Conservation (phyloP, 257 asterid genomes). For the Verbena officinalis region DNA sequence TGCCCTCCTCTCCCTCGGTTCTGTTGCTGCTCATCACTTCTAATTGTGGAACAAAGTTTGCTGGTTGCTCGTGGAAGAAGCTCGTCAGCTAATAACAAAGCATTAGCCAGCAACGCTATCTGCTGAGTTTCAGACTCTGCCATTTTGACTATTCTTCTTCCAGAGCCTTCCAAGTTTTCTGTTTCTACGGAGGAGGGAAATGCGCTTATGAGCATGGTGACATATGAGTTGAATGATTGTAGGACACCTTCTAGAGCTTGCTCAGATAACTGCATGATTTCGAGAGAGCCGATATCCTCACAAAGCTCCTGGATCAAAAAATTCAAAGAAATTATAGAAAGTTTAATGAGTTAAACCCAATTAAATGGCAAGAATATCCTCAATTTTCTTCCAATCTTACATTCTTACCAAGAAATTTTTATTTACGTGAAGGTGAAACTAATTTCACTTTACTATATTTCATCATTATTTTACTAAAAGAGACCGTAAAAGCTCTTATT, state of each 20-base stretch:
- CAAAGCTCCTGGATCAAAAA: slow-evolving; percentile 65
- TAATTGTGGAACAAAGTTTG: slow-evolving; percentile 48
- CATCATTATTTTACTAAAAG: too few relatives aligned
- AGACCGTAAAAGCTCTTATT: too few relatives aligned
- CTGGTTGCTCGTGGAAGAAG: slow-evolving; percentile 77
- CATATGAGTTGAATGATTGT: slow-evolving; percentile 63
- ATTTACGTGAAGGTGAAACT: too few relatives aligned
- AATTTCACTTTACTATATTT: too few relatives aligned
- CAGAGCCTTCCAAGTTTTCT: slow-evolving; percentile 72
- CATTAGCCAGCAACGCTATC: slow-evolving; percentile 73
- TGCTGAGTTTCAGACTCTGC: slow-evolving; percentile 78
- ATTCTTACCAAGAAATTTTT: too few relatives aligned
- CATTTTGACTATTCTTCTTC: slow-evolving; percentile 63
- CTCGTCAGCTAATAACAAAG: slow-evolving; percentile 75
- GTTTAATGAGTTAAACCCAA: too few relatives aligned
- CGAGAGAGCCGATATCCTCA: slow-evolving; percentile 86
- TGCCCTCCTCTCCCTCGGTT: slow-evolving; percentile 31
- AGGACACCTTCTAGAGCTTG: slow-evolving; percentile 75
- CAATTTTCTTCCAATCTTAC: too few relatives aligned
- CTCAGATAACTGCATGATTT: slow-evolving; percentile 66
- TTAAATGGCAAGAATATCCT: too few relatives aligned
- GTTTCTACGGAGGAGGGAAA: slow-evolving; percentile 78
- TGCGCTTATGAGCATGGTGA: slow-evolving; percentile 69
- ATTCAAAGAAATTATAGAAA: slow-evolving; percentile 1
- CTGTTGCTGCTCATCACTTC: slow-evolving; percentile 43